Percentiles rank a stretch among this genome's conserved stretches.
phyloP scores from a whole-genome alignment of 2,329 filamentous ascomycete species.

The Pseudocercospora vitis region DNA sequence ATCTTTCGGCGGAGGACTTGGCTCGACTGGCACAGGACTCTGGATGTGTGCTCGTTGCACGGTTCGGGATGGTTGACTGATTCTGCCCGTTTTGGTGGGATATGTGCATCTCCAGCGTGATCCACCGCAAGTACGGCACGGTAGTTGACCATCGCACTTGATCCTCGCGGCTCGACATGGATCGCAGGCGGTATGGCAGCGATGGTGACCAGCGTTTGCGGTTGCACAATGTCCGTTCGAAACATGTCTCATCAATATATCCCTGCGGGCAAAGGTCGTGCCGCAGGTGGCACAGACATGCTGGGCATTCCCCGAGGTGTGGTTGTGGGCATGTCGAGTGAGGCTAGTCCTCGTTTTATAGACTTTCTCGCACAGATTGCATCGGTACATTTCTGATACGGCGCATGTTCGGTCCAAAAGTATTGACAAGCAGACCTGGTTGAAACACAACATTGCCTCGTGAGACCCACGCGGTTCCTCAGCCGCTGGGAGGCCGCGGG shows the following conservation, averaged over 20 bases:
- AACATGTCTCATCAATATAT: conserved; percentile 22
- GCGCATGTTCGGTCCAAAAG: background rate
- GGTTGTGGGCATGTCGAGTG: conserved; percentile 23
- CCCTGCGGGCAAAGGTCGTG: conserved; percentile 20
- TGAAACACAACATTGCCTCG: background rate
- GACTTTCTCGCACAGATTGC: conserved; percentile 20
- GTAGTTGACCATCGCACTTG: conserved; percentile 22
- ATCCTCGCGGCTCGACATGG: conserved; percentile 20
- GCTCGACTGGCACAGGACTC: background rate
- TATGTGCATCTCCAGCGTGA: conserved; percentile 19
- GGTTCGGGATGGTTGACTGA: conserved; percentile 19
- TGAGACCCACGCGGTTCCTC: background rate
- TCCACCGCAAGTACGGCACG: conserved; percentile 17
- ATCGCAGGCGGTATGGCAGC: conserved; percentile 24
- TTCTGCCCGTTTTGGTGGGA: conserved; percentile 16
- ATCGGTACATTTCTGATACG: conserved; percentile 16
- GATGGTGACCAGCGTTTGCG: conserved; percentile 9
- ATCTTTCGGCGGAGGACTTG: background rate
- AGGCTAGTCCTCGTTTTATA: conserved; percentile 23
- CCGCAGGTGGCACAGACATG: conserved; percentile 21
- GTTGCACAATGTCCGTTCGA: conserved; percentile 18
- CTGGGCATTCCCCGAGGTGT: conserved; percentile 13
- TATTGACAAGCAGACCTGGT: background rate
- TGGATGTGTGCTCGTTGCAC: background rate
- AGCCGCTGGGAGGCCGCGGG: background rate